These are phyloP conservation scores for Populus hybrid DNA, from an alignment of 441 rosid species.

Conservation along the genomic window DNA sequence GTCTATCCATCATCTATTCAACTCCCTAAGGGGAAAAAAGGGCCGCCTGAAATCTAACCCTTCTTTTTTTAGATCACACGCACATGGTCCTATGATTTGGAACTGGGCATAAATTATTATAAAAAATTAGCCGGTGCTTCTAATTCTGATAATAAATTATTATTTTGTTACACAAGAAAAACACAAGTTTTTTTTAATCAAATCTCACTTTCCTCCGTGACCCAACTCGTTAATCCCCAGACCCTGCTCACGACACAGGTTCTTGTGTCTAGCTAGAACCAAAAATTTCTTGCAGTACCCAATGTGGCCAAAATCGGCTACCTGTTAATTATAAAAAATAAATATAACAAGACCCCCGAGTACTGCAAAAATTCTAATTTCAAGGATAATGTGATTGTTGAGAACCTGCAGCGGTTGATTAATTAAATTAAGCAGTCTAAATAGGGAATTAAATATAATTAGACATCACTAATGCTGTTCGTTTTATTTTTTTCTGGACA, in stretches of 20 bases:
- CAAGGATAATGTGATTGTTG: neutral
- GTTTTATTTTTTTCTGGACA: constrained; percentile 19
- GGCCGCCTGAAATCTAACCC: constrained; percentile 63
- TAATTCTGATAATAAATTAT: constrained; percentile 11
- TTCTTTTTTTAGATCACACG: constrained; percentile 39
- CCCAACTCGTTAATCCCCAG: constrained; percentile 16
- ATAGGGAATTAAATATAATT: neutral
- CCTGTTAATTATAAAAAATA: neutral
- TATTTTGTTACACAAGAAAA: constrained; percentile 7
- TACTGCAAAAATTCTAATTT: neutral
- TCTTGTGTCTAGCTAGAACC: constrained; percentile 21
- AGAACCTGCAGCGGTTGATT: neutral
- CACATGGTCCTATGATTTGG: constrained; percentile 33
- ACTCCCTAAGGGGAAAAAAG: constrained; percentile 14
- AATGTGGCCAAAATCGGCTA: neutral
- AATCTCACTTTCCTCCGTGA: constrained; percentile 17
- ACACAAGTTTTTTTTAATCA: constrained; percentile 1
- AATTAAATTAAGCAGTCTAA: neutral
- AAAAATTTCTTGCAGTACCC: neutral
- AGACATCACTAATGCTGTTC: neutral
- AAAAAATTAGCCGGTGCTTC: constrained; percentile 18
- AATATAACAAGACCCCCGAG: neutral
- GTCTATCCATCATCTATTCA: constrained; percentile 2
- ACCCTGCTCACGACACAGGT: constrained; percentile 7
- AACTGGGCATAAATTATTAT: constrained; percentile 16